These are phyloP conservation scores for Phytophthora foliorum DNA, from an alignment of 352 stramenopile genomes.

Conservation along the genomic window DNA sequence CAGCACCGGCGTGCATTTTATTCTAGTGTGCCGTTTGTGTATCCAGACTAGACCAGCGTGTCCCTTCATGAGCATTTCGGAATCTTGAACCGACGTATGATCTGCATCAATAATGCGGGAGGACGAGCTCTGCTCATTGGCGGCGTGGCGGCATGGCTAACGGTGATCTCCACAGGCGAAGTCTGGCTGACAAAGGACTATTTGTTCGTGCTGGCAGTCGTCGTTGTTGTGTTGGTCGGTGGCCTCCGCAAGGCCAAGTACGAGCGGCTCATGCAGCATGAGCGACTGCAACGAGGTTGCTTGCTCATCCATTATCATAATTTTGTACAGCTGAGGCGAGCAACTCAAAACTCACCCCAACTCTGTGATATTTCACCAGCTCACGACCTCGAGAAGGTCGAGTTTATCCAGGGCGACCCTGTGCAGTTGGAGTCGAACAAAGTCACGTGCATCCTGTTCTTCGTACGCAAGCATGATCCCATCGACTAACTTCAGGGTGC, in stretches of 20 bases:
- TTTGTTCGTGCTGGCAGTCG: constrained; percentile 67
- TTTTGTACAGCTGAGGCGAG: background rate
- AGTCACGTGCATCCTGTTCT: constrained; percentile 83
- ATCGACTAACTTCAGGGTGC: background rate
- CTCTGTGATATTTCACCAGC: constrained; percentile 24
- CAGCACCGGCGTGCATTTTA: too few relatives aligned
- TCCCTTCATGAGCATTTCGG: constrained; percentile 16
- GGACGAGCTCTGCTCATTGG: constrained; percentile 53
- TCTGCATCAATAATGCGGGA: constrained; percentile 27
- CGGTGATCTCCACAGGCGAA: constrained; percentile 49
- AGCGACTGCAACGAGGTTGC: constrained; percentile 25
- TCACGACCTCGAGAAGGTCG: constrained; percentile 53
- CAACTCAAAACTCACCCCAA: background rate
- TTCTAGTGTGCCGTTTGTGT: too few relatives aligned
- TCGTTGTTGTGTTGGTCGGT: constrained; percentile 63
- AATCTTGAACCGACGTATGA: constrained; percentile 31
- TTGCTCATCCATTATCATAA: background rate
- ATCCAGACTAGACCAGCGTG: too few relatives aligned
- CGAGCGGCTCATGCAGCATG: constrained; percentile 51
- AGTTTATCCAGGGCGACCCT: constrained; percentile 63
- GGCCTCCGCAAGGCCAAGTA: constrained; percentile 63
- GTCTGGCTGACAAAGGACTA: constrained; percentile 69
- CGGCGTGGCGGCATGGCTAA: constrained; percentile 62
- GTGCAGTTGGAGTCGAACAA: constrained; percentile 66
- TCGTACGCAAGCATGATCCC: constrained; percentile 44